A percentile compares a stretch with the other conserved stretches of the same genome.
These are phyloP conservation scores for Pterocarpus santalinus DNA, from an alignment of 306 rosid species.

Conservation along the genomic window DNA sequence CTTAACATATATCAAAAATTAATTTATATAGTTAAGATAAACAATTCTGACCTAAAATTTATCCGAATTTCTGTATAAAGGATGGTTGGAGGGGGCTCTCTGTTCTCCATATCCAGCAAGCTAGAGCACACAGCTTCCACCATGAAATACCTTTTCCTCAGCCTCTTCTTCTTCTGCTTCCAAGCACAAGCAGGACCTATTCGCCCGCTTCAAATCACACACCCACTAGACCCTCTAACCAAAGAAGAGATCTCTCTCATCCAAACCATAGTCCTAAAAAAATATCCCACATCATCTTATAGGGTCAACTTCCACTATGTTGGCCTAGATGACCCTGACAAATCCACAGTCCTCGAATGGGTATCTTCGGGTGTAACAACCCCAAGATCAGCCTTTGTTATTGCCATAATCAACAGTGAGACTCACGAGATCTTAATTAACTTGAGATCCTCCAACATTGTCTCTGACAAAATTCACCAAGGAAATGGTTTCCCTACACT, in stretches of 20 bases:
- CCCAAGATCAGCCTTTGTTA: slow-evolving; percentile 40
- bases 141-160: background rate
- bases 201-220: background rate
- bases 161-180: background rate
- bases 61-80: no score
- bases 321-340: slow-evolving; percentile 50
- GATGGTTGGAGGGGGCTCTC: background rate
- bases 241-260: slow-evolving; percentile 31
- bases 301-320: slow-evolving; percentile 45
- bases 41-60: no score
- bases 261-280: slow-evolving; percentile 36
- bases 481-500: slow-evolving; percentile 47
- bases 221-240: slow-evolving; percentile 51
- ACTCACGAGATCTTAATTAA: slow-evolving; percentile 25
- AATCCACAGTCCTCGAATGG: slow-evolving; percentile 22
- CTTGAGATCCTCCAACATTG: background rate
- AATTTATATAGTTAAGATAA: no score
- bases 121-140: slow-evolving; percentile 7
- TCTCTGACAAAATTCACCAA: background rate
- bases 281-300: background rate
- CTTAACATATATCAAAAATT: no score
- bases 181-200: background rate
- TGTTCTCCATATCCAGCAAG: background rate
- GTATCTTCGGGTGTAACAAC: background rate
- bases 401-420: slow-evolving; percentile 4